These are phyloP conservation scores for Penicillium sp. DNA, from an alignment of 2,329 filamentous ascomycete genomes.

Conservation along the genomic window DNA sequence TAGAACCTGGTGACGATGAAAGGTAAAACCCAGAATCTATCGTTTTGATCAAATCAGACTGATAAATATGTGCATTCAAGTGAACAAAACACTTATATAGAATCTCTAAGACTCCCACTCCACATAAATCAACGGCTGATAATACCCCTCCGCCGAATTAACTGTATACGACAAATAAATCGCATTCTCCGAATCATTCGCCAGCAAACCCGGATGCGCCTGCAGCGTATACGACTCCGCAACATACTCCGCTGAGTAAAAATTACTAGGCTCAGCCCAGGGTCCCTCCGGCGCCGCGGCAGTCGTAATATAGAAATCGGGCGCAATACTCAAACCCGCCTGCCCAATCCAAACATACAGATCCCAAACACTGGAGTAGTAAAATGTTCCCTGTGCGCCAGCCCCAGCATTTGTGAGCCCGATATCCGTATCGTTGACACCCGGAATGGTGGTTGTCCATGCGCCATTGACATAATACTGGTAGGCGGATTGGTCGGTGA, in stretches of 20 bases:
- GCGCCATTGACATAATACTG: constrained; percentile 10
- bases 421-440: constrained; percentile 12
- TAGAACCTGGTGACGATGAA: not conserved
- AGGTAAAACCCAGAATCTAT: not conserved
- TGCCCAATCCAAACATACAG: constrained; percentile 30
- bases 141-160: constrained; percentile 1
- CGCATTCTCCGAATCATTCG: constrained; percentile 5
- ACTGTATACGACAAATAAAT: constrained; percentile 9
- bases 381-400: constrained; percentile 28
- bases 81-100: not conserved
- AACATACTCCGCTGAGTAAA: constrained; percentile 11
- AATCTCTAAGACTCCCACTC: constrained; percentile 3
- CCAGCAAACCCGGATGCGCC: constrained; percentile 13
- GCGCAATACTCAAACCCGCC: constrained; percentile 18
- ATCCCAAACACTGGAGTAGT: constrained; percentile 24
- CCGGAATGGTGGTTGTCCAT: constrained; percentile 8
- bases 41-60: not conserved
- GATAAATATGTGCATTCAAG: not conserved
- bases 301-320: constrained; percentile 21
- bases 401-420: constrained; percentile 24
- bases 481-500: constrained; percentile 8
- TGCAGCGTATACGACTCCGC: constrained; percentile 14
- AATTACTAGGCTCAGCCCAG: constrained; percentile 23
- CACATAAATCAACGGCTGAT: constrained; percentile 9
- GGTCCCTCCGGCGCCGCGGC: constrained; percentile 27